Base-by-base conservation (phyloP, 495 filamentous ascomycete species). In the Penicillium dipodomyicola region DNA sequence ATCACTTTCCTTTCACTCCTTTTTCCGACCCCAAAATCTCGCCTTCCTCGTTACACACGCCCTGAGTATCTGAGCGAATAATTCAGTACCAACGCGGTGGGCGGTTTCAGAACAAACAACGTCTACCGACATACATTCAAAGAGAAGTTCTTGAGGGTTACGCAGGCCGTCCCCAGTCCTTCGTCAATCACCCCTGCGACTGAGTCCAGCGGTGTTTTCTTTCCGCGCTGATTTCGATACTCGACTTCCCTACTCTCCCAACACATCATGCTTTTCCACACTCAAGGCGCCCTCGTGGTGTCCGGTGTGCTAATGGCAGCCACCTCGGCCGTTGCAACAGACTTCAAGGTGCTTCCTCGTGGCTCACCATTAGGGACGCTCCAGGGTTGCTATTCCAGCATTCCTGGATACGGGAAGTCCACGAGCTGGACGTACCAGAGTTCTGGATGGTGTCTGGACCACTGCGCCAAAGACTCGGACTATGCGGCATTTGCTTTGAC, bases 111-210 rank as follows among this genome's bases (percentile, higher is more conserved):
- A 25, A 52, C 55, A 39, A 46, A 47, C 62, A 52, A 53, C 52
- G n/a, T 45, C 35, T 17, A 42, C 56, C 49, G 32, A 14, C 43
- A 52, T 53, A 53, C 25, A 37, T 42, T 14, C 27, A 43, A 53
- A 43, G 17, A 51, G 57, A 68, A 61, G 61, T 62, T 67, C 49
- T 27, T 48, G 65, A 75, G 71, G 76, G 71, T 69, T 69, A 76
- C 76, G 76, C 76, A 30, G 76, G 76, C 69, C 76, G 76, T 79
- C 67, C 70, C 76, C 71, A 58, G 33, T 65, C 62, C 56, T 70
- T 72, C 67, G 22, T n/a, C 44, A 45, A 59, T 57, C 53, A 54
- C 49, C 58, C 55, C 41, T 58, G 39, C 46, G 53, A 67, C 64
- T 62, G 65, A 59, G 62, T 68, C 63, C 64, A 62, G 60, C 57